phyloP scores from a whole-genome alignment of 352 stramenopile species.

The Phytophthora nicotianae region DNA sequence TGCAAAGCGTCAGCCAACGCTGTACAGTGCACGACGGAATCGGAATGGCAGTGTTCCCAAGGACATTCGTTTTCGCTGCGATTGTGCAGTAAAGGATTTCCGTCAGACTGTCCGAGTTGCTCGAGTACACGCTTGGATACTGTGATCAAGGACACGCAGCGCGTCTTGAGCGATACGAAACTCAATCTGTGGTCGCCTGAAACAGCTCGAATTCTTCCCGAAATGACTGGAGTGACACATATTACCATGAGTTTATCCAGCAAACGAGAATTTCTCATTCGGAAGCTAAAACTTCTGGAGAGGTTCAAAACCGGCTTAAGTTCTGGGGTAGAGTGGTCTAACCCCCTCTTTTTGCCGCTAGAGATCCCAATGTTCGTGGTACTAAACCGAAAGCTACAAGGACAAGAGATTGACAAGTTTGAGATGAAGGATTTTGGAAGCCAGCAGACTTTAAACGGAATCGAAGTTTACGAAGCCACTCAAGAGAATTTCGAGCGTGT shows the following conservation, averaged over 20 bases:
- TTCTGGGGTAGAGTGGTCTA: slow-evolving; percentile 32
- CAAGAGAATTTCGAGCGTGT: slow-evolving; percentile 37
- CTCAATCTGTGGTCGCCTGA: slow-evolving; percentile 15
- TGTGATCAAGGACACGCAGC: slow-evolving; percentile 33
- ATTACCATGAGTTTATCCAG: slow-evolving; percentile 32
- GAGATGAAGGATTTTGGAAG: slow-evolving; percentile 48
- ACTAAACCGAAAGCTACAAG: slow-evolving; percentile 26
- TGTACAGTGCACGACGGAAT: slow-evolving; percentile 47
- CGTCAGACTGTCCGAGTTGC: slow-evolving; percentile 56
- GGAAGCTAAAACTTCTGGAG: slow-evolving; percentile 54
- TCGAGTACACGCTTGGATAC: slow-evolving; percentile 37
- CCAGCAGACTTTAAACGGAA: slow-evolving; percentile 30
- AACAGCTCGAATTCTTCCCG: slow-evolving; percentile 15
- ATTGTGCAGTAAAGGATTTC: slow-evolving; percentile 57
- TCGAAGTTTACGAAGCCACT: slow-evolving; percentile 50
- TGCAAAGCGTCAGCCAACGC: slow-evolving; percentile 26
- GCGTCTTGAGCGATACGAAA: slow-evolving; percentile 22
- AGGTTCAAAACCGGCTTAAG: slow-evolving; percentile 46
- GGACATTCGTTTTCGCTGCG: slow-evolving; percentile 46
- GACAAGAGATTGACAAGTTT: slow-evolving; percentile 21
- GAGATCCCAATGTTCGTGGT: slow-evolving; percentile 40
- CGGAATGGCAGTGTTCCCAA: slow-evolving; percentile 45
- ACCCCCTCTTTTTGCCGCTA: slow-evolving; percentile 44
- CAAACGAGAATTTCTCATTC: slow-evolving; percentile 45
- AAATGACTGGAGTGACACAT: slow-evolving; percentile 16